phyloP scores from a whole-genome alignment of 1,284 basidiomycete genomes.

The Pulchroboletus neoregius region DNA sequence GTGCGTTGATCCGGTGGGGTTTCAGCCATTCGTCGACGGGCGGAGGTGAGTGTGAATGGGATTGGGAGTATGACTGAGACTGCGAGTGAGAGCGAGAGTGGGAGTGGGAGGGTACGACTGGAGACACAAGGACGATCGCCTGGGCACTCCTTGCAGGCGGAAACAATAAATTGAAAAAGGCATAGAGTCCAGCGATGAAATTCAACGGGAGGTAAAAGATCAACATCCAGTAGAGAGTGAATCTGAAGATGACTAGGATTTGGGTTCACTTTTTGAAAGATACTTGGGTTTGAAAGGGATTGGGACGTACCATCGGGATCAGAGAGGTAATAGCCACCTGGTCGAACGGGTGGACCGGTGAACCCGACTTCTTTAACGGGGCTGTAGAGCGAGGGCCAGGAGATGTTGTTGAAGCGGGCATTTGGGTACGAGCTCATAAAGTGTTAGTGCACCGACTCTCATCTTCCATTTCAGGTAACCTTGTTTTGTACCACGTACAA shows the following conservation, averaged over 20 bases:
- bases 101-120: background rate
- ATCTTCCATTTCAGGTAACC: conserved; percentile 6
- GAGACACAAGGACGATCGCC: conserved; percentile 6
- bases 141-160: conserved; percentile 37
- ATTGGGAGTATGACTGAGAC: background rate
- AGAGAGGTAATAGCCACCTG: conserved; percentile 45
- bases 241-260: conserved; percentile 69
- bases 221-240: conserved; percentile 83
- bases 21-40: conserved; percentile 16
- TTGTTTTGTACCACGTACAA: background rate
- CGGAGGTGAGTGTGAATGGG: background rate
- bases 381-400: conserved; percentile 57
- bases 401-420: conserved; percentile 21
- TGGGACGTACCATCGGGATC: conserved; percentile 37
- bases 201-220: conserved; percentile 72
- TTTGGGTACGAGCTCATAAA: conserved; percentile 11
- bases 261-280: background rate
- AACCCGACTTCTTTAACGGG: conserved; percentile 49
- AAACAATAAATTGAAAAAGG: conserved; percentile 65
- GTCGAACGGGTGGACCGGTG: conserved; percentile 36
- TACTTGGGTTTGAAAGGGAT: background rate
- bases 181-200: conserved; percentile 62
- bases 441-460: no score
- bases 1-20: conserved; percentile 39
- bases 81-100: conserved; percentile 2